Evolutionary conservation across 2,329 filamentous ascomycete species (phyloP).

Genomic region (Didymella arachidicola): DNA sequence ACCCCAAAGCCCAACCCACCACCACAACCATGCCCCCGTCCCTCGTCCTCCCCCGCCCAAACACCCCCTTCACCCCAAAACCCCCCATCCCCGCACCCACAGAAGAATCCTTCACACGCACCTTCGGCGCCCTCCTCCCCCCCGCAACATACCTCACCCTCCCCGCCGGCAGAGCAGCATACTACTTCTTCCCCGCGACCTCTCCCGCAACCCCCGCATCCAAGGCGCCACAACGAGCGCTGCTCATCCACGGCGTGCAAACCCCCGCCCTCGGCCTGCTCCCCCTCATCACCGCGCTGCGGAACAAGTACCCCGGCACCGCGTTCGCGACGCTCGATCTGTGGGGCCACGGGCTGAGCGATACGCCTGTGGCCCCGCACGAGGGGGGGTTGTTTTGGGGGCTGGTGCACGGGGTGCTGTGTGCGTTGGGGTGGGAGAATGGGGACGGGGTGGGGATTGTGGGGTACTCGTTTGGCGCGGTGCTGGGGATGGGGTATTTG

Average conservation of each 20-base stretch:
- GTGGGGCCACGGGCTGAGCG: constrained; percentile 63
- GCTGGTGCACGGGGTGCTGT: constrained; percentile 53
- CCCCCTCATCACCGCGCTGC: constrained; percentile 53
- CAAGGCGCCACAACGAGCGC: constrained; percentile 36
- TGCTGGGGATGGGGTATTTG: constrained; percentile 24
- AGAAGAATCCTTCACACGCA: constrained; percentile 48
- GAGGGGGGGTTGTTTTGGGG: constrained; percentile 54
- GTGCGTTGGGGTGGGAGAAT: constrained; percentile 52
- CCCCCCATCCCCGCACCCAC: constrained; percentile 46
- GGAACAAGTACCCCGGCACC: constrained; percentile 45
- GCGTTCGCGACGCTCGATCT: constrained; percentile 58
- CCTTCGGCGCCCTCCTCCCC: constrained; percentile 54
- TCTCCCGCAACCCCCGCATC: constrained; percentile 37
- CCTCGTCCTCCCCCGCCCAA: constrained; percentile 39
- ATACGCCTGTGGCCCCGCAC: constrained; percentile 57
- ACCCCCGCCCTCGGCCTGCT: constrained; percentile 60
- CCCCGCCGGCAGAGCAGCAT: constrained; percentile 50
- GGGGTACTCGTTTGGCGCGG: constrained; percentile 61
- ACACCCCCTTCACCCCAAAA: constrained; percentile 8
- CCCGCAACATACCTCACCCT: constrained; percentile 48
- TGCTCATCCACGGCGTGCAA: constrained; percentile 62
- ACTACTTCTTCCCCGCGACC: constrained; percentile 49
- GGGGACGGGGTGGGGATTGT: constrained; percentile 52
- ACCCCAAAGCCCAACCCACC: not conserved
- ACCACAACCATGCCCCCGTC: not conserved